These are phyloP conservation scores for Podochytrium sp. DNA, from an alignment of 192 early-diverging fungal genomes.

Conservation along the genomic window DNA sequence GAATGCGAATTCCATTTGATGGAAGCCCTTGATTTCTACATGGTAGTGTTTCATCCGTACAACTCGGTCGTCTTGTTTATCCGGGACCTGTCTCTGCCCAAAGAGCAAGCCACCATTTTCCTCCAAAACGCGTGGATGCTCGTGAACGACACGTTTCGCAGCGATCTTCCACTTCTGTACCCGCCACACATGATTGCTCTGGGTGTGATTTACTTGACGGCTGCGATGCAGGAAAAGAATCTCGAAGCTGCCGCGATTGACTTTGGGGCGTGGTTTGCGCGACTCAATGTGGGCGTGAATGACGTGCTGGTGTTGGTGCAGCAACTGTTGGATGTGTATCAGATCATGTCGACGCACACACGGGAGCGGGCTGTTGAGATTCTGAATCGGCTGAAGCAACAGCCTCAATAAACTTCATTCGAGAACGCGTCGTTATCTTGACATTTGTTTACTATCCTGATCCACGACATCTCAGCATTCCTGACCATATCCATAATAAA, in stretches of 20 bases:
- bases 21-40: conserved; percentile 89
- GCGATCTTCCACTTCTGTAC: conserved; percentile 80
- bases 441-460: too few relatives aligned
- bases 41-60: conserved; percentile 90
- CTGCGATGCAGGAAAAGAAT: conserved; percentile 21
- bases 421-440: too few relatives aligned
- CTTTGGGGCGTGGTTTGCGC: conserved; percentile 79
- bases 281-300: conserved; percentile 79
- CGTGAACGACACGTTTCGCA: conserved; percentile 83
- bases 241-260: conserved; percentile 31
- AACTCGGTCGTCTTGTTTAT: conserved; percentile 55
- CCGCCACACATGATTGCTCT: conserved; percentile 90
- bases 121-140: conserved; percentile 45
- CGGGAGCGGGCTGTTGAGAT: not conserved
- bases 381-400: not conserved
- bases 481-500: too few relatives aligned
- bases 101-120: conserved; percentile 4
- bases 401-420: too few relatives aligned
- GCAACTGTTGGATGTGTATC: conserved; percentile 75
- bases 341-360: conserved; percentile 34
- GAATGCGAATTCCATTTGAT: conserved; percentile 92
- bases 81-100: not conserved
- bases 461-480: too few relatives aligned
- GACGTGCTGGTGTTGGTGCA: conserved; percentile 76
- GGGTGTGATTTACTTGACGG: conserved; percentile 46